A percentile compares a stretch with the other conserved stretches of the same genome.
phyloP scores from a whole-genome alignment of 2,329 filamentous ascomycete genomes.

The Allantophomopsis cytisporea region DNA sequence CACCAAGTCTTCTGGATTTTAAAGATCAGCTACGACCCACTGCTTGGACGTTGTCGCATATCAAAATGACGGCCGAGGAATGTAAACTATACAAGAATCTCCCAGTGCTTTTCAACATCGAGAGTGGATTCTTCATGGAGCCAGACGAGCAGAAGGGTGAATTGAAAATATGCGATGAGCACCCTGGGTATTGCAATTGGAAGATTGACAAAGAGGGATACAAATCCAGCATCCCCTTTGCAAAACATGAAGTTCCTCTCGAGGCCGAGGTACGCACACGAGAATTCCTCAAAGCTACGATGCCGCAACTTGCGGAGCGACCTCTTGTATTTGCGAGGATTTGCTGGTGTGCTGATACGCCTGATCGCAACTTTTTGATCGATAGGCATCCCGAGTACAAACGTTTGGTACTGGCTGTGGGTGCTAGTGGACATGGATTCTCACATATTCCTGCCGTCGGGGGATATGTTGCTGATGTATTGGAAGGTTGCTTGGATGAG shows the following conservation, averaged over 20 bases:
- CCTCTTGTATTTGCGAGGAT: slow-evolving; percentile 34
- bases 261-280: slow-evolving; percentile 31
- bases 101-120: slow-evolving; percentile 33
- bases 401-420: slow-evolving; percentile 31
- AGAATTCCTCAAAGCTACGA: slow-evolving; percentile 32
- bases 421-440: slow-evolving; percentile 37
- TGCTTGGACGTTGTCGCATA: slow-evolving; percentile 37
- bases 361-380: slow-evolving; percentile 37
- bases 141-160: slow-evolving; percentile 29
- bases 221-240: slow-evolving; percentile 6
- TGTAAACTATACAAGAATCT: slow-evolving; percentile 28
- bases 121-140: slow-evolving; percentile 34
- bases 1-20: slow-evolving; percentile 31
- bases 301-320: slow-evolving; percentile 35
- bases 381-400: slow-evolving; percentile 28
- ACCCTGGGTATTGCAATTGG: slow-evolving; percentile 40
- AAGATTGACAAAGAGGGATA: slow-evolving; percentile 7
- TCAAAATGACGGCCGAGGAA: slow-evolving; percentile 31
- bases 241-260: slow-evolving; percentile 25
- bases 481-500: slow-evolving; percentile 28
- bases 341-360: slow-evolving; percentile 43
- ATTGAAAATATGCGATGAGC: slow-evolving; percentile 38
- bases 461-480: slow-evolving; percentile 29
- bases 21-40: slow-evolving; percentile 37
- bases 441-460: slow-evolving; percentile 36